phyloP scores from a whole-genome alignment of 2,329 filamentous ascomycete species.

The Colletotrichum sp. region DNA sequence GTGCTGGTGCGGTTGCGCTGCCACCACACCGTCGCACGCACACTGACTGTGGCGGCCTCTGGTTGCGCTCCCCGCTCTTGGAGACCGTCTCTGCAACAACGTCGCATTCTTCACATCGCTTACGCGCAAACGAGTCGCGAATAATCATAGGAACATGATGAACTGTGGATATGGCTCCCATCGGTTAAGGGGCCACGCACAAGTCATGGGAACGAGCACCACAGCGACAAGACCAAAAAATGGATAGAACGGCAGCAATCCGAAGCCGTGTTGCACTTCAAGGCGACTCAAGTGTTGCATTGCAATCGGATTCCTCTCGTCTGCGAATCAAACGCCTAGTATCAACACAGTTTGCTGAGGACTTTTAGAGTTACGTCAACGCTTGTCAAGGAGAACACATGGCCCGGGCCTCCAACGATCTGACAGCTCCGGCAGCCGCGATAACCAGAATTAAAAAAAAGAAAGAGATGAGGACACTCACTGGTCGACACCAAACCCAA shows the following conservation, averaged over 20 bases:
- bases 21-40: neutral
- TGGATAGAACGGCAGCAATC: neutral
- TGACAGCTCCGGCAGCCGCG: neutral
- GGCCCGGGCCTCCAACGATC: neutral
- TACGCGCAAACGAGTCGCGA: conserved; percentile 6
- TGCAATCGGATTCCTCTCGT: neutral
- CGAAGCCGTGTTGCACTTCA: neutral
- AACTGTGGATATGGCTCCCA: neutral
- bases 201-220: neutral
- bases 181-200: neutral
- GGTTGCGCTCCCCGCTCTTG: neutral
- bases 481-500: neutral
- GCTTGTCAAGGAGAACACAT: neutral
- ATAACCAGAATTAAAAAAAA: neutral
- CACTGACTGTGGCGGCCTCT: neutral
- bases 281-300: neutral
- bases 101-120: conserved; percentile 19
- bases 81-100: conserved; percentile 8
- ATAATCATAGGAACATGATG: neutral
- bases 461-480: no score
- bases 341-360: neutral
- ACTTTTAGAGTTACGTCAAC: conserved; percentile 1
- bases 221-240: neutral
- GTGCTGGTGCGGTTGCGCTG: neutral
- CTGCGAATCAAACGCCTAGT: neutral